These are phyloP conservation scores for Funneliformis geosporum DNA, from an alignment of 192 early-diverging fungal species.

Conservation along the genomic window DNA sequence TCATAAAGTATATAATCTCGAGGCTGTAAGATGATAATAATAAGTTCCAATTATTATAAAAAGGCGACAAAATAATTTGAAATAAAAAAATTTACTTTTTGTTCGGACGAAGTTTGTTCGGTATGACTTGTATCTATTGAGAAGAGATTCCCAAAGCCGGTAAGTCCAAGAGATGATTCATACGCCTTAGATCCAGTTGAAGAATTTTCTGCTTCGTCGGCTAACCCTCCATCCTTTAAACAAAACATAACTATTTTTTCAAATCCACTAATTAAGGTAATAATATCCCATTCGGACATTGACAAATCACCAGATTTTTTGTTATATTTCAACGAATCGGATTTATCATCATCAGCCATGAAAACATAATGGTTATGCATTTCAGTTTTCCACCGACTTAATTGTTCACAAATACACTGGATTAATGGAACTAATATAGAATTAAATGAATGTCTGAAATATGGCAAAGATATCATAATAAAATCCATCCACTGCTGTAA, in stretches of 20 bases:
- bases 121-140: slow-evolving; percentile 25
- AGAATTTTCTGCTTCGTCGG: slow-evolving; percentile 39
- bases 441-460: slow-evolving; percentile 61
- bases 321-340: not conserved
- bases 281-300: slow-evolving; percentile 49
- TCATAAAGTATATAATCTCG: slow-evolving; percentile 51
- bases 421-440: slow-evolving; percentile 63
- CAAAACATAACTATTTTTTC: slow-evolving; percentile 59
- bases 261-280: slow-evolving; percentile 56
- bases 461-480: slow-evolving; percentile 60
- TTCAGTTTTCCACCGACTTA: slow-evolving; percentile 37
- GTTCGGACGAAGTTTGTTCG: slow-evolving; percentile 26
- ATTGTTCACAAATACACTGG: slow-evolving; percentile 63
- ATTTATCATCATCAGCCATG: not conserved
- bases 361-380: slow-evolving; percentile 14
- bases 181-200: not conserved
- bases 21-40: slow-evolving; percentile 36
- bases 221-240: slow-evolving; percentile 43
- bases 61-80: not conserved
- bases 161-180: slow-evolving; percentile 2
- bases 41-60: not conserved
- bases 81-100: slow-evolving; percentile 14
- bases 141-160: not conserved
- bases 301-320: not conserved
- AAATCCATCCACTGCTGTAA: slow-evolving; percentile 81